Base-by-base conservation (phyloP, 2,329 filamentous ascomycete genomes). In the Monosporascus sp. region DNA sequence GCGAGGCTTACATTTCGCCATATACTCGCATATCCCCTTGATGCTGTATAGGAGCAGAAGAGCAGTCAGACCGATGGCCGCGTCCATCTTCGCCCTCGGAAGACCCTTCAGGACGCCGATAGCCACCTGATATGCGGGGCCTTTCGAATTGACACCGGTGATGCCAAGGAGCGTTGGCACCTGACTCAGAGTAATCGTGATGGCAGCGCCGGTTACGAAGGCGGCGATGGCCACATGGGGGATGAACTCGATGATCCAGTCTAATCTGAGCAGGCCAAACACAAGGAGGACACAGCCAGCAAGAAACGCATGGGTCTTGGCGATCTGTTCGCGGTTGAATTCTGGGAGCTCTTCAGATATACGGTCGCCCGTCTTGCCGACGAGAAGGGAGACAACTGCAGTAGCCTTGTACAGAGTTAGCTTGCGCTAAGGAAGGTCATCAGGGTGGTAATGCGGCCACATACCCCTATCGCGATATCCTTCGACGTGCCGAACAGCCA, bases 401-500 rank as follows among this genome's bases (percentile, higher is more conserved):
- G 77, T 78, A 37, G 78, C 51, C 43, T 46, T 0, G 3, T 49
- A 3, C 24, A 6, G n/a, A 52, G 54, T 67, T 48, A 59, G 51
- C 22, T 5, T 1, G 24, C 11, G 1, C 1, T 16, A 9, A 36
- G 22, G 1, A 1, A 17, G 17, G 17, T 6, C 19, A 14, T 2
- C 22, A 4, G 2, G 2, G 24, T 9, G 11, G 31, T 7, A 8
- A 9, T 24, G 20, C 17, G 34, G 24, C 31, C 20, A 60, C 73
- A 40, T 68, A 77, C 75, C 26, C 88, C 88, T 54, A 92, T 91
- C 9, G 88, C 90, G 66, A 93, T 91, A 67, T 93, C 89, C 65
- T 91, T 92, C 7, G 89, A 92, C 0, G 88, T 92, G 37, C 87
- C 89, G 65, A 92, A 92, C 53, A 90, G 81, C 88, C 88, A 92